Evolutionary conservation across 495 filamentous ascomycete species (phyloP), one percentile per base, ranked within the genome.

Genomic region (Gamarada debralockiae): DNA sequence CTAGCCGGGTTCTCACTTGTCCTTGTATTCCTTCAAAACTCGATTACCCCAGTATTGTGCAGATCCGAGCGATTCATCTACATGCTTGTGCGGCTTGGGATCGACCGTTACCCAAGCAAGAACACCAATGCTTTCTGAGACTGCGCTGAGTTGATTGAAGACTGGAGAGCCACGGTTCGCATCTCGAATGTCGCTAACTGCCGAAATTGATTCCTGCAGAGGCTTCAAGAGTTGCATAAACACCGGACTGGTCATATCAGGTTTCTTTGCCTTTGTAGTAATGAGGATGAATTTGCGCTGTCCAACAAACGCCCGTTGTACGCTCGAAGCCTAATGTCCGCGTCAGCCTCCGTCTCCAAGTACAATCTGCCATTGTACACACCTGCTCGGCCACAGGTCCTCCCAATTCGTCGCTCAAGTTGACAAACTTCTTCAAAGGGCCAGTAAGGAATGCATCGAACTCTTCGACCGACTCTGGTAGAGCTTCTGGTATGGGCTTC

Each of bases 41-140:
- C 88, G 81, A 73, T 98, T 96, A 2, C 93, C 95, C 55, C 84
- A 96, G 71, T 89, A 95, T 66, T 96, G 80, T 23, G 91, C 87
- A 43, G 88, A 83, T 21, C 81, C 82, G 7, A 93, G 70, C 42
- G 83, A 82, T 42, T 95, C 92, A 24, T 77, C 76, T 33, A 97
- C 83, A 57, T 88, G 89, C 48, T 90, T 89, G 55, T 77, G 82
- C 1, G 93, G 93, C 64, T 89, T 91, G 23, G 70, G 69, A 39
- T 91, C 85, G 18, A 90, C 78, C 0, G 80, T 83, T 48, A 97
- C 83, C 93, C 93, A 98, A 17, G 84, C 84, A 36, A 97, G 72
- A 6, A 87, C 83, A 53, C 82, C 81, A 59, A 96, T 90, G 59
- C 90, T 89, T 60, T 97, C 92, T 2, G 88, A 81, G n/a, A 97